Base-by-base conservation (phyloP, 495 filamentous ascomycete species). In the Penicillium nucicola region DNA sequence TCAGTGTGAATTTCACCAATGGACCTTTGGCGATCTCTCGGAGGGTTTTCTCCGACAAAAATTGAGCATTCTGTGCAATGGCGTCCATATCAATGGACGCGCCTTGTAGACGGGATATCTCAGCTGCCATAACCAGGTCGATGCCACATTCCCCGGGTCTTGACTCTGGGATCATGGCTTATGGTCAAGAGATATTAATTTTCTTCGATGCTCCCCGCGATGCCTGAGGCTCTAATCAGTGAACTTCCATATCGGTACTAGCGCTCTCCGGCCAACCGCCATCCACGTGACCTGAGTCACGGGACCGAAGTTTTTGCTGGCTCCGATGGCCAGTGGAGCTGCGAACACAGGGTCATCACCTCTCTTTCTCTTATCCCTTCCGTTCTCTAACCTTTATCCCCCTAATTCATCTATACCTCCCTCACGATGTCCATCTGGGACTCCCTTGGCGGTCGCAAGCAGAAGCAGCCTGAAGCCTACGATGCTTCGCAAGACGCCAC, bases 361-460 rank as follows among this genome's bases (percentile, higher is more conserved):
- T 53, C 34, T 35, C 36, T 43, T 43, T 51, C 35, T 43, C 46
- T 61, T 54, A 40, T 51, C 55, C 54, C 44, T 61, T 48, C 41
- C 47, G 41, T 60, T 57, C 35, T 50, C 55, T 47, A 45, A 51
- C 53, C 50, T 60, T 58, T 52, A 58, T 58, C 48, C 45, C 45
- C 10, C 15, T 42, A 42, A 45, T 31, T 6, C 34, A 45, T 38
- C 19, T 34, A 38, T 28, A 42, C 37, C 45, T 30, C 30, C 22
- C 59, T 57, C 65, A 75, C 49, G 50, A 89, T 89, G 88, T 80
- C 85, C 20, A 81, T 93, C 67, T 97, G 91, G 92, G 89, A 95
- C 66, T 83, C 85, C 36, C 74, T 97, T 64, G 85, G 88, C 14
- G 92, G 91, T 57, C 84, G 85, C 69, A 95, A 90, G 75, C 81